A percentile compares a stretch with the other conserved stretches of the same genome.
These are phyloP conservation scores for Candida pseudocylindracea DNA, from an alignment of 1,139 yeast species.

Conservation along the genomic window DNA sequence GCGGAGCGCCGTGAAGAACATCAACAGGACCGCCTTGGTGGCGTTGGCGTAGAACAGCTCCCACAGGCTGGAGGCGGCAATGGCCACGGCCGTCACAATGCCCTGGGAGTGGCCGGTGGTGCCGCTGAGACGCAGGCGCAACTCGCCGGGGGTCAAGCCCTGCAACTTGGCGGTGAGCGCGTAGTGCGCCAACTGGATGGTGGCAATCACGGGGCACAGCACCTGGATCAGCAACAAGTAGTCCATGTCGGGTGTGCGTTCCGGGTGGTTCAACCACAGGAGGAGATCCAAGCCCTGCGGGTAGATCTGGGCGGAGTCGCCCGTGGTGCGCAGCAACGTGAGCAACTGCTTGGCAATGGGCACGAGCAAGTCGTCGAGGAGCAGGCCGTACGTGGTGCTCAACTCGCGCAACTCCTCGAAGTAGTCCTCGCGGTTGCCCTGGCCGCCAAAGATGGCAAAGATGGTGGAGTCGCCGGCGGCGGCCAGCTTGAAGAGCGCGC, in stretches of 20 bases:
- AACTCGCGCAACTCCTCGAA: conserved; percentile 88
- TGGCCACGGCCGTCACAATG: conserved; percentile 78
- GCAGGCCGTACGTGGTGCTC: conserved; percentile 52
- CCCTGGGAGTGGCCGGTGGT: conserved; percentile 99
- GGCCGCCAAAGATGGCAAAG: conserved; percentile 92
- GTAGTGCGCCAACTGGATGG: conserved; percentile 85
- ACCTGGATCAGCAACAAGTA: conserved; percentile 82
- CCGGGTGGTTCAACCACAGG: conserved; percentile 70
- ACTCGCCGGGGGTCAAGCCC: conserved; percentile 79
- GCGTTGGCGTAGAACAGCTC: conserved; percentile 52
- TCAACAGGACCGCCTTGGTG: conserved; percentile 56
- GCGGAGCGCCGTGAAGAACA: conserved; percentile 87
- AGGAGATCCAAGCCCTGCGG: conserved; percentile 85
- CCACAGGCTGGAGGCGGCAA: conserved; percentile 78
- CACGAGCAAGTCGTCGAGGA: conserved; percentile 49
- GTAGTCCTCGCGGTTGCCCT: conserved; percentile 95
- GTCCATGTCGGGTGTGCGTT: conserved; percentile 75
- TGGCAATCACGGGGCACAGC: conserved; percentile 88
- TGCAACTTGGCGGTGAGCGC: conserved; percentile 70
- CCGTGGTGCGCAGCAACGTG: conserved; percentile 45
- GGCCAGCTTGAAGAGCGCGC: conserved; percentile 29
- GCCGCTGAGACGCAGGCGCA: conserved; percentile 51
- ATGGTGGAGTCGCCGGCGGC: conserved; percentile 29
- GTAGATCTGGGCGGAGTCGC: conserved; percentile 69
- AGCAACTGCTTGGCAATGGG: conserved; percentile 50